Base-by-base conservation (phyloP, 495 filamentous ascomycete species). In the Daldinia grandis region DNA sequence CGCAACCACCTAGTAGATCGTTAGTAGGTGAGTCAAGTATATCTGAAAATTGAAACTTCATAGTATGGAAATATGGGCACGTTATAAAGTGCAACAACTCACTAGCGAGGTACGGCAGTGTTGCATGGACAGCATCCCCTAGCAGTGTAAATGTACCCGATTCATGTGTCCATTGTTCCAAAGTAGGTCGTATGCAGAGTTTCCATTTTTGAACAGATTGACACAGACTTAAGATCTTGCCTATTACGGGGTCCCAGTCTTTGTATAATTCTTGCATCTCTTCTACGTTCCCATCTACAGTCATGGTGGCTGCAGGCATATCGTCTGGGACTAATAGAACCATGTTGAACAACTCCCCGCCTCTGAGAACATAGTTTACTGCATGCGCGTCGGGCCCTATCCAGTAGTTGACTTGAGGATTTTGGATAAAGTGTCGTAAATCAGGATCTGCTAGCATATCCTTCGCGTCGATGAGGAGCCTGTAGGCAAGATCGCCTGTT, bases 311-410 rank as follows among this genome's bases (percentile, higher is more conserved):
- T 4, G 80, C 78, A 0, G 89, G 89, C 56, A 93, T 79, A 69
- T 90, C 86, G 72, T 93, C 91, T 1, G 91, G 91, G 19, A 89
- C 87, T 12, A 92, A 71, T 2, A 93, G 76, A 0, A 92, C 90
- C 62, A 93, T 85, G 67, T 93, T 93, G 64, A 87, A 88, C 77
- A 90, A 80, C 27, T 84, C 72, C 0, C 90, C 89, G 1, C 84
- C 86, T 5, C 86, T 80, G 3, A 93, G 64, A 2, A 87, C 86
- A 70, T 92, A 92, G 14, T 84, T 87, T 1, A 92, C 90, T 4
- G 82, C 88, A 76, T 92, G 89, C 8, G 85, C 80, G 14, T 83
- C 81, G 0, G 90, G 89, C 0, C 90, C 89, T 7, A 91, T 69
- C 89, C 90, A 91, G 67, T 90, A 90, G 60, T 90, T 87, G 5